Evolutionary conservation across 2,329 filamentous ascomycete species (phyloP), one percentile per base, ranked within the genome.

Genomic region (Ceratocystis albifundus): DNA sequence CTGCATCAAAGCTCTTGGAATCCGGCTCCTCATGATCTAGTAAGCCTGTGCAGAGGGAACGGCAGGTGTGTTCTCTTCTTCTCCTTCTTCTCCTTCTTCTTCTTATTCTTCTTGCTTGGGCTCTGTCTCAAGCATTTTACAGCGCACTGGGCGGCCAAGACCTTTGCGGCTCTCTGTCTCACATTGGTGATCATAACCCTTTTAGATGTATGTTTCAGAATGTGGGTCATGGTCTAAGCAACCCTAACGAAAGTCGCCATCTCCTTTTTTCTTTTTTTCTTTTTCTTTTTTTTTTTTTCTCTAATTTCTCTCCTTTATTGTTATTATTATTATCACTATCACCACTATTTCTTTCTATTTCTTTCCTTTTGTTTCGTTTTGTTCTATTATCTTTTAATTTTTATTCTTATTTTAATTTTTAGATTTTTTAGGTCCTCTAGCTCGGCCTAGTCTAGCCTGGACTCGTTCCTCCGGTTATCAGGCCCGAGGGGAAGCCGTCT

Each of bases 1-100:
- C 53, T 57, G 53, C 22, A 57, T 57, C 53, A 57, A 57, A 57
- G 53, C 53, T 57, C 50, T 55, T 22, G 2, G 8, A 57, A 57
- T 57, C 10, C 46, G 7, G 46, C n/a, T 20, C n/a, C 46, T 20
- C 22, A 50, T 20, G 46, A 25, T 50, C 20, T 50, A 28, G 53
- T 17, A 25, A 12, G 53, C 53, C 53, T 57, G 53, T 57, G 53
- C 53, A 28, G 36, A 41, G 36, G 36, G 36, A 41, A 41, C 36
- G 22, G 53, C 28, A 4, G 53, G n/a, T 4, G 6, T 12, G 53
- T 8, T 57, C 22, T 32, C 7, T n/a, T n/a, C n/a, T n/a, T n/a
- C n/a, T n/a, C n/a, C n/a, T n/a, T n/a, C n/a, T n/a, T n/a, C n/a
- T n/a, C n/a, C n/a, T n/a, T n/a, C n/a, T n/a, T n/a, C n/a, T n/a